Evolutionary conservation across 2,329 filamentous ascomycete genomes (phyloP).

Genomic region (Xylariales sp.): DNA sequence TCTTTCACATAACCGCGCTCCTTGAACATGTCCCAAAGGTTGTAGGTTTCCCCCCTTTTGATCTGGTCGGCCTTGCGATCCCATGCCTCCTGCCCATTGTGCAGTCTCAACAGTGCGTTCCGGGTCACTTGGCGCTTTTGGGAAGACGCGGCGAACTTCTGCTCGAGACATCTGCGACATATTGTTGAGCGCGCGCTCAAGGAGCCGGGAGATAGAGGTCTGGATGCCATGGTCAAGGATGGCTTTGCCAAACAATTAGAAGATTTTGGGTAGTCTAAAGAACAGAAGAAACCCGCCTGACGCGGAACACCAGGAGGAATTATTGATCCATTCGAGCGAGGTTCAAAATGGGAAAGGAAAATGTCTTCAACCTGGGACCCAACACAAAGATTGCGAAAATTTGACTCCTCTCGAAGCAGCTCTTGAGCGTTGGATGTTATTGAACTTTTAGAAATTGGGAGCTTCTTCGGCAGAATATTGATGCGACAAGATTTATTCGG

Average conservation of each 20-base stretch:
- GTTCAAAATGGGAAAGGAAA: too few relatives aligned
- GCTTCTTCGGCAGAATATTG: constrained; percentile 3
- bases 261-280: too few relatives aligned
- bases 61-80: constrained; percentile 41
- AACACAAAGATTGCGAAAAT: too few relatives aligned
- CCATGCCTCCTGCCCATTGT: constrained; percentile 43
- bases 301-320: too few relatives aligned
- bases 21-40: constrained; percentile 61
- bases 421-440: too few relatives aligned
- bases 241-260: too few relatives aligned
- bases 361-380: too few relatives aligned
- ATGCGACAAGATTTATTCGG: neutral
- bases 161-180: constrained; percentile 22
- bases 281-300: too few relatives aligned
- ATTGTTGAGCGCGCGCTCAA: constrained; percentile 14
- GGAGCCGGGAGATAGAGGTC: constrained; percentile 7
- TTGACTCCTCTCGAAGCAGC: too few relatives aligned
- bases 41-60: constrained; percentile 40
- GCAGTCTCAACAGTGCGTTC: constrained; percentile 39
- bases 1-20: constrained; percentile 72
- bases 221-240: constrained; percentile 16
- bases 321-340: too few relatives aligned
- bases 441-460: constrained; percentile 3
- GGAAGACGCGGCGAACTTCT: constrained; percentile 12
- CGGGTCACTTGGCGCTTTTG: constrained; percentile 32